A percentile compares a stretch with the other conserved stretches of the same genome.
These are phyloP conservation scores for Lecanicillium sp. DNA, from an alignment of 2,329 filamentous ascomycete species.

Conservation along the genomic window DNA sequence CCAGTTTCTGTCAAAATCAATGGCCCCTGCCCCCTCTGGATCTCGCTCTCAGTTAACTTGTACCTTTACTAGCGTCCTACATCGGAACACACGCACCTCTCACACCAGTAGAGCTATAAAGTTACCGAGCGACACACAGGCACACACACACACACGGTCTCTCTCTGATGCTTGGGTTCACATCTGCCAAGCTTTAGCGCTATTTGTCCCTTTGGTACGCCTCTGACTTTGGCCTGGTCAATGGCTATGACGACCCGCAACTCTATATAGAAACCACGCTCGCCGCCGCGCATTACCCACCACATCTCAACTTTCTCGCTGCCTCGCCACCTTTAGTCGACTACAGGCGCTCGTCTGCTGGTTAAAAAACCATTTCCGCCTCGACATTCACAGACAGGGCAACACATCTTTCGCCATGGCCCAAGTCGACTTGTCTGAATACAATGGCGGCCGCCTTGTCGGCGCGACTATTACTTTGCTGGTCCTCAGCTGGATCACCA, in stretches of 20 bases:
- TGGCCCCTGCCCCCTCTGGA: too few relatives aligned
- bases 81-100: not conserved
- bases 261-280: slow-evolving; percentile 9
- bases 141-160: too few relatives aligned
- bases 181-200: slow-evolving; percentile 7
- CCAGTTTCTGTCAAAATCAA: too few relatives aligned
- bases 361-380: too few relatives aligned
- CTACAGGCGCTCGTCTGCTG: not conserved
- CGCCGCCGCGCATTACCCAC: not conserved
- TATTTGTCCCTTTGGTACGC: not conserved
- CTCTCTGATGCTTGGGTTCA: slow-evolving; percentile 12
- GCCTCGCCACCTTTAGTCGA: slow-evolving; percentile 1
- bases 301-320: not conserved
- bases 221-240: not conserved
- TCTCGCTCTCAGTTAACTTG: too few relatives aligned
- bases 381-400: too few relatives aligned
- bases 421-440: slow-evolving; percentile 29
- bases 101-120: slow-evolving; percentile 1
- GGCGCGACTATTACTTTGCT: slow-evolving; percentile 32
- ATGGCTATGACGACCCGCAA: slow-evolving; percentile 9
- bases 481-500: slow-evolving; percentile 35
- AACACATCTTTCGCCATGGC: slow-evolving; percentile 18
- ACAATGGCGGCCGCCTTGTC: slow-evolving; percentile 34
- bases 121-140: not conserved
- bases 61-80: not conserved